Conservation (phyloP, 1,284 basidiomycete genomes). For the Bondarzewia mesenterica region DNA sequence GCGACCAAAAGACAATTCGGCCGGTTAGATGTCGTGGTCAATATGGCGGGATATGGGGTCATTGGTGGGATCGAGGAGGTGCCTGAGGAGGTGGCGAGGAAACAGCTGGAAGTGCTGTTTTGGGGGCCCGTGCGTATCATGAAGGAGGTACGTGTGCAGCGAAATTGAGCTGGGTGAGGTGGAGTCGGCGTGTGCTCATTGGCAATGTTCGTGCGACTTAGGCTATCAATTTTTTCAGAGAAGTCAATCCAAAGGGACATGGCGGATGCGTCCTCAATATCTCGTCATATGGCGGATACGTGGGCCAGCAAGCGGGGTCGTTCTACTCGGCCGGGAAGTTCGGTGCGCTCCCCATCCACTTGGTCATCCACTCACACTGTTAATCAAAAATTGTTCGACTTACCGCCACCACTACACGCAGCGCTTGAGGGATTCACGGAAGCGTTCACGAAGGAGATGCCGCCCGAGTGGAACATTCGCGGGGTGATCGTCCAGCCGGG, state of each 20-base stretch:
- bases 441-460: conserved; percentile 19
- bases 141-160: conserved; percentile 11
- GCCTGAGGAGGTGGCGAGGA: conserved; percentile 21
- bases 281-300: conserved; percentile 24
- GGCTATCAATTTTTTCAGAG: conserved; percentile 22
- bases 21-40: conserved; percentile 30
- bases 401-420: conserved; percentile 8
- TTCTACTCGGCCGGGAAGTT: conserved; percentile 28
- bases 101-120: conserved; percentile 23
- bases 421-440: conserved; percentile 28
- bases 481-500: conserved; percentile 27
- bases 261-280: conserved; percentile 28
- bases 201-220: conserved; percentile 2
- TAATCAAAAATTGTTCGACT: not conserved
- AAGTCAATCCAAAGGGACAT: conserved; percentile 17
- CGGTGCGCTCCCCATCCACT: conserved; percentile 14
- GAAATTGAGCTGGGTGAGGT: not conserved
- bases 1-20: conserved; percentile 21
- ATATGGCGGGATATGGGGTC: conserved; percentile 28
- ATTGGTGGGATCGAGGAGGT: conserved; percentile 24
- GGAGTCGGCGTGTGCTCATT: not conserved
- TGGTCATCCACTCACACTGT: not conserved
- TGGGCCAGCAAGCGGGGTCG: conserved; percentile 20
- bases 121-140: conserved; percentile 26
- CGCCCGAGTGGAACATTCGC: conserved; percentile 24